Conservation (phyloP, 2,329 filamentous ascomycete genomes). For the Fusarium stilboides region DNA sequence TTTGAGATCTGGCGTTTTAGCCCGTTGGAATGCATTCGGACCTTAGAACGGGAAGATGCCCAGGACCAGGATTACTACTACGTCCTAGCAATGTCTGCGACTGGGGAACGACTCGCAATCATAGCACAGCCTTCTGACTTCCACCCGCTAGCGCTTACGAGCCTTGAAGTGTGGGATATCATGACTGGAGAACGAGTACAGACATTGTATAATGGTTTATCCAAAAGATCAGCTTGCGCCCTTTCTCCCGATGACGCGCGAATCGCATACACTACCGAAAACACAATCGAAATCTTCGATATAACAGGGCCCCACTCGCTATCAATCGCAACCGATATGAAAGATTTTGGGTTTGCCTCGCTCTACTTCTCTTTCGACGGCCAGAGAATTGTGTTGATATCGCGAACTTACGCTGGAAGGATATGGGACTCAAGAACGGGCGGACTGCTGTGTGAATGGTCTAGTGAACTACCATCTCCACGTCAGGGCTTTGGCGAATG, state of each 20-base stretch:
- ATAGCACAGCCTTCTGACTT: too few relatives aligned
- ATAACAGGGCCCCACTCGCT: neutral
- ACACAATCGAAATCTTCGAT: neutral
- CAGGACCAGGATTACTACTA: too few relatives aligned
- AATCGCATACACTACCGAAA: rapidly evolving
- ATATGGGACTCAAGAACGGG: neutral
- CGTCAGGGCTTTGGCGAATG: too few relatives aligned
- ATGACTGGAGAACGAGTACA: rapidly evolving
- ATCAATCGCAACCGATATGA: too few relatives aligned
- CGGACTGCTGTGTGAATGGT: too few relatives aligned
- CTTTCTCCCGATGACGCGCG: neutral
- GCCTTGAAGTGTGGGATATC: neutral
- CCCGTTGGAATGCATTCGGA: neutral
- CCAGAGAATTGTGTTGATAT: neutral
- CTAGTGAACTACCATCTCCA: too few relatives aligned
- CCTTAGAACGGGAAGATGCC: too few relatives aligned
- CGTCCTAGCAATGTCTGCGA: too few relatives aligned
- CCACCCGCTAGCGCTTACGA: too few relatives aligned
- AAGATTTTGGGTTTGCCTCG: too few relatives aligned
- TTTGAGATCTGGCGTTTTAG: neutral
- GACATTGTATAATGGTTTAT: rapidly evolving
- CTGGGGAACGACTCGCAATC: neutral
- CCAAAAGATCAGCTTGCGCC: rapidly evolving
- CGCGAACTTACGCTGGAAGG: rapidly evolving
- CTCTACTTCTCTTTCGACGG: neutral